A percentile compares a stretch with the other conserved stretches of the same genome.
These are phyloP conservation scores for Fusarium chlamydosporum DNA, from an alignment of 2,329 filamentous ascomycete genomes.

Conservation along the genomic window DNA sequence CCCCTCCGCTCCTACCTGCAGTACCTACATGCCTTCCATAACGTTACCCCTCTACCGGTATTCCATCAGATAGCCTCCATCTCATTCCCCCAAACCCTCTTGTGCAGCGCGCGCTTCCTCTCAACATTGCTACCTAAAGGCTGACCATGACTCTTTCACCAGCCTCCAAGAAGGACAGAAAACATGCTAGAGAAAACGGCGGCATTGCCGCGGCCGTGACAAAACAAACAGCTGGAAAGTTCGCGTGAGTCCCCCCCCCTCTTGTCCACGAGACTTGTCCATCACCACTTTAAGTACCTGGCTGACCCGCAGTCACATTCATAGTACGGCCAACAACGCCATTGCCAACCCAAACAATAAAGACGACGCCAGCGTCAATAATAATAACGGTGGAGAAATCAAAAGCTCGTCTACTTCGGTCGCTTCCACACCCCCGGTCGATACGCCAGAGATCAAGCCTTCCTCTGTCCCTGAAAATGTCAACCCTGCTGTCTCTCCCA, in stretches of 20 bases:
- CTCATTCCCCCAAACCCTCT: slow-evolving; percentile 28
- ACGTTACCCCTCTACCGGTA: slow-evolving; percentile 15
- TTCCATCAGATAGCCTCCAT: slow-evolving; percentile 33
- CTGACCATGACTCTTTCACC: slow-evolving; percentile 49
- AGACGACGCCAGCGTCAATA: slow-evolving; percentile 47
- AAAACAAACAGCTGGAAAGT: slow-evolving; percentile 66
- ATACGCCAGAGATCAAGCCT: slow-evolving; percentile 64
- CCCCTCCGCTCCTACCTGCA: slow-evolving; percentile 13
- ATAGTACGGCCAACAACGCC: slow-evolving; percentile 44
- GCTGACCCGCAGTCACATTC: slow-evolving; percentile 46
- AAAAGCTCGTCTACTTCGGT: slow-evolving; percentile 58
- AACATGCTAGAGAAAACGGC: slow-evolving; percentile 68
- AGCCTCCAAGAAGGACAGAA: slow-evolving; percentile 67
- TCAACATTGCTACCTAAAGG: slow-evolving; percentile 20
- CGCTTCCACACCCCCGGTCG: slow-evolving; percentile 60
- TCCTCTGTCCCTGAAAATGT: slow-evolving; percentile 60
- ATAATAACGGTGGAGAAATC: slow-evolving; percentile 53
- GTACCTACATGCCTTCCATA: not conserved
- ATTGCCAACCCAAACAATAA: slow-evolving; percentile 52
- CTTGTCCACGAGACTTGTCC: slow-evolving; percentile 51
- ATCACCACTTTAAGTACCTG: slow-evolving; percentile 36
- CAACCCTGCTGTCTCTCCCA: slow-evolving; percentile 61
- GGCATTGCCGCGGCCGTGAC: slow-evolving; percentile 68
- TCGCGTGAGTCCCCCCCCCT: slow-evolving; percentile 60
- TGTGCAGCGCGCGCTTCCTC: slow-evolving; percentile 33